Base-by-base conservation (phyloP, 192 early-diverging fungal genomes). In the Coemansia sp. region DNA sequence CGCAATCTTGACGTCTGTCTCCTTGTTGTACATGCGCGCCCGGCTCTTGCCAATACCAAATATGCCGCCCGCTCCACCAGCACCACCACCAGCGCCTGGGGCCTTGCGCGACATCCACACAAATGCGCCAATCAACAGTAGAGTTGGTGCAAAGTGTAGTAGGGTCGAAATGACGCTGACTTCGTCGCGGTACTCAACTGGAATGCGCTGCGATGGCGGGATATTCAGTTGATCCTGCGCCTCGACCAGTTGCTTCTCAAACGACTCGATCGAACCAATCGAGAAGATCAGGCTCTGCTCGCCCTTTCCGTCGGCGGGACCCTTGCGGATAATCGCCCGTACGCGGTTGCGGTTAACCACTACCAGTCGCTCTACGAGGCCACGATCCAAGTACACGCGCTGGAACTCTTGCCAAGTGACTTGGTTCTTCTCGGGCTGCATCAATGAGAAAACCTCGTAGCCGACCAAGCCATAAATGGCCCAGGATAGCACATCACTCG, bases 1-100 rank as follows among this genome's bases (percentile, higher is more conserved):
- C 71, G 97, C 96, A 46, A 99, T 93, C 53, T 57, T 57, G 60
- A 99, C 91, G 44, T 96, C 94, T 1, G 91, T 93, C 76, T 99
- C 96, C 74, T 96, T 93, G 87, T 98, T 99, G 84, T 91, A 99
- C 86, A 99, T 82, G 79, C 93, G 94, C 26, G 98, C 98, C 42
- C 93, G 89, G 55, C 92, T 94, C 80, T 98, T 98, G 49, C 95
- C 95, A 53, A 99, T 92, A 42, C 96, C 96, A 86, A 99, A 97
- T 43, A 99, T 96, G 1, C 95, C 95, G 23, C 90, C 87, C 2
- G 86, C 80, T 4, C 87, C 88, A 16, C 85, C 87, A 11, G 79
- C 85, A 35, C 78, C 85, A 50, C 88, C 91, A 23, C 77, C 88
- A 28, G 86, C 91, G 8, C 85, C 91, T 23, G 81, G 81, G 3